Conservation (phyloP, 306 rosid genomes). For the Mucuna pruriens region DNA sequence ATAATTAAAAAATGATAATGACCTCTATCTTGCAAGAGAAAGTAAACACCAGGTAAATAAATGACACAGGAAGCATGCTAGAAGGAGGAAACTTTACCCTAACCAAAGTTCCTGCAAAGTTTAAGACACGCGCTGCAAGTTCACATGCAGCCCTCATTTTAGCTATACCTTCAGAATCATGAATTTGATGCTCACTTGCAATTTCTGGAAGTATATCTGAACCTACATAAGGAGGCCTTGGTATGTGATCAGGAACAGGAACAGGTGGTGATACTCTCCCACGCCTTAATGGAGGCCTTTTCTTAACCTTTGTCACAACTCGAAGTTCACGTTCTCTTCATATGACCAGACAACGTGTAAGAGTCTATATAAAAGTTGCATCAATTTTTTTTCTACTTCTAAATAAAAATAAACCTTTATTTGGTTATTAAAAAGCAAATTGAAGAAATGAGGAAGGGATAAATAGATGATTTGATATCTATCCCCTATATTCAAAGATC, state of each 20-base stretch:
- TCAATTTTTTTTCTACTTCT: slow-evolving; percentile 21
- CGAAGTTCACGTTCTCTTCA: slow-evolving; percentile 75
- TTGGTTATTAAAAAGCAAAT: slow-evolving; percentile 27
- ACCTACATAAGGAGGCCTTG: slow-evolving; percentile 84
- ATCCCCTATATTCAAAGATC: slow-evolving; percentile 2
- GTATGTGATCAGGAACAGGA: slow-evolving; percentile 86
- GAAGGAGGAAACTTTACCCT: slow-evolving; percentile 62
- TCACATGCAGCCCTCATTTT: slow-evolving; percentile 87
- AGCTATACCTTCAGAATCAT: slow-evolving; percentile 75
- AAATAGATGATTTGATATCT: slow-evolving; percentile 8
- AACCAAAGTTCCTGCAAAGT: slow-evolving; percentile 87
- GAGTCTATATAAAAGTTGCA: slow-evolving; percentile 20
- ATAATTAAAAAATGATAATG: neutral
- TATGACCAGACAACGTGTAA: slow-evolving; percentile 19
- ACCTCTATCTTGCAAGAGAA: slow-evolving; percentile 15
- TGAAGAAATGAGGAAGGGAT: neutral
- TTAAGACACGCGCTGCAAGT: slow-evolving; percentile 92
- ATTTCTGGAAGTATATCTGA: slow-evolving; percentile 74
- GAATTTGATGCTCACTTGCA: slow-evolving; percentile 73
- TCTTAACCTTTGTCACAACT: slow-evolving; percentile 49
- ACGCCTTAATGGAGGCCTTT: slow-evolving; percentile 71
- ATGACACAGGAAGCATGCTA: slow-evolving; percentile 5
- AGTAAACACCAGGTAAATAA: neutral
- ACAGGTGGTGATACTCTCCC: slow-evolving; percentile 81
- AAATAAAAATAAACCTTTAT: neutral